Evolutionary conservation across 1,284 basidiomycete species (phyloP).

Genomic region (Schizophyllum commune): DNA sequence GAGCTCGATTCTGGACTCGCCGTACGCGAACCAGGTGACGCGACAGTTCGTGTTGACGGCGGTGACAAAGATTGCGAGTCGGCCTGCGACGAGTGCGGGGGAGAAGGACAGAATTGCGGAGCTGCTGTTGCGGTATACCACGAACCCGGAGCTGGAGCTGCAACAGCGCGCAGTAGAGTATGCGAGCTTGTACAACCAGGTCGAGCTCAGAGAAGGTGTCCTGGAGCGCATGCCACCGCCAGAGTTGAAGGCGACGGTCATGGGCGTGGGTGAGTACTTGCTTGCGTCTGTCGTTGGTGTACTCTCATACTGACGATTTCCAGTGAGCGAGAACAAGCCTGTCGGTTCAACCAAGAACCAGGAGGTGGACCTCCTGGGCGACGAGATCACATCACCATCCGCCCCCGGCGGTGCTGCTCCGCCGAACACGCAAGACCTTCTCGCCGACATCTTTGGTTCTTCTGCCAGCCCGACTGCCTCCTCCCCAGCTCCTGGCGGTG

Average conservation of each 20-base stretch:
- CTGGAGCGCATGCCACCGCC: slow-evolving; percentile 98
- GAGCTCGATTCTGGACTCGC: slow-evolving; percentile 84
- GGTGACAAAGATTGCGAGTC: slow-evolving; percentile 85
- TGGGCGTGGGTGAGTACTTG: slow-evolving; percentile 68
- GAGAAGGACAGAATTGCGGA: slow-evolving; percentile 77
- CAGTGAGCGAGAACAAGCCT: slow-evolving; percentile 89
- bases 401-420: slow-evolving; percentile 39
- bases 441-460: slow-evolving; percentile 89
- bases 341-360: slow-evolving; percentile 83
- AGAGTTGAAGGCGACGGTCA: slow-evolving; percentile 89
- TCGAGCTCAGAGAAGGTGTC: slow-evolving; percentile 81
- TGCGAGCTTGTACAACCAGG: slow-evolving; percentile 70
- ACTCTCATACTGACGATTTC: slow-evolving; percentile 1
- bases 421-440: slow-evolving; percentile 75
- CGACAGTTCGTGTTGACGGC: slow-evolving; percentile 91
- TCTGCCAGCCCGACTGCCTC: slow-evolving; percentile 29
- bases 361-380: slow-evolving; percentile 79
- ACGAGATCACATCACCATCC: slow-evolving; percentile 38
- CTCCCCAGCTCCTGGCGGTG: slow-evolving; percentile 19
- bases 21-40: slow-evolving; percentile 87
- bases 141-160: slow-evolving; percentile 87
- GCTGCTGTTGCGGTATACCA: slow-evolving; percentile 72
- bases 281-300: background rate
- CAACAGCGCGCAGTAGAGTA: slow-evolving; percentile 97
- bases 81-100: slow-evolving; percentile 51